Conservation (phyloP, 257 asterid species). For the Catharanthus roseus region DNA sequence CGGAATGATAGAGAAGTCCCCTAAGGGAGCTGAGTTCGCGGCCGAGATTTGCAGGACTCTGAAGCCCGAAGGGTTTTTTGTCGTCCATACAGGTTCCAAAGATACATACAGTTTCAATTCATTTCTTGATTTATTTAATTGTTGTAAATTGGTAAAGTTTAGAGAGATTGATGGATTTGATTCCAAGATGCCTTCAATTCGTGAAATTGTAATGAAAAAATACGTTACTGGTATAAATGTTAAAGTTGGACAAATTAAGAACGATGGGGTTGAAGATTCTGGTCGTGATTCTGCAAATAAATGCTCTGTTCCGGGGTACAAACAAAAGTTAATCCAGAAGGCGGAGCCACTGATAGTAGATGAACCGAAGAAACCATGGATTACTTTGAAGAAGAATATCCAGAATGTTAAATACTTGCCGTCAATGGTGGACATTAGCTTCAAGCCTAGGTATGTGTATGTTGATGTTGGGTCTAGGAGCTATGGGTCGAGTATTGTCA, state of each 20-base stretch:
- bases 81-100: slow-evolving; percentile 35
- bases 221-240: not conserved
- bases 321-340: slow-evolving; percentile 46
- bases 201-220: slow-evolving; percentile 49
- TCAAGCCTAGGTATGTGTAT: slow-evolving; percentile 66
- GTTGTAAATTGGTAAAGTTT: slow-evolving; percentile 38
- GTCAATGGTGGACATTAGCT: slow-evolving; percentile 78
- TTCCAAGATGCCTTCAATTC: slow-evolving; percentile 27
- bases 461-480: slow-evolving; percentile 94
- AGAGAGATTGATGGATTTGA: slow-evolving; percentile 34
- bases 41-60: slow-evolving; percentile 37
- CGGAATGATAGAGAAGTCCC: slow-evolving; percentile 38
- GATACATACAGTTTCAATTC: slow-evolving; percentile 43
- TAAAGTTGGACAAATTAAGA: too few relatives aligned
- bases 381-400: slow-evolving; percentile 74
- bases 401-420: slow-evolving; percentile 71
- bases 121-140: slow-evolving; percentile 43
- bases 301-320: slow-evolving; percentile 65
- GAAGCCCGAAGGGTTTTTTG: slow-evolving; percentile 48
- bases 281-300: slow-evolving; percentile 25
- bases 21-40: slow-evolving; percentile 27
- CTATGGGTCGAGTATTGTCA: slow-evolving; percentile 93
- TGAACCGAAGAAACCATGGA: slow-evolving; percentile 92
- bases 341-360: slow-evolving; percentile 77
- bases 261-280: slow-evolving; percentile 13